phyloP scores from a whole-genome alignment of 306 rosid species.

The Casuarina cunninghamiana region DNA sequence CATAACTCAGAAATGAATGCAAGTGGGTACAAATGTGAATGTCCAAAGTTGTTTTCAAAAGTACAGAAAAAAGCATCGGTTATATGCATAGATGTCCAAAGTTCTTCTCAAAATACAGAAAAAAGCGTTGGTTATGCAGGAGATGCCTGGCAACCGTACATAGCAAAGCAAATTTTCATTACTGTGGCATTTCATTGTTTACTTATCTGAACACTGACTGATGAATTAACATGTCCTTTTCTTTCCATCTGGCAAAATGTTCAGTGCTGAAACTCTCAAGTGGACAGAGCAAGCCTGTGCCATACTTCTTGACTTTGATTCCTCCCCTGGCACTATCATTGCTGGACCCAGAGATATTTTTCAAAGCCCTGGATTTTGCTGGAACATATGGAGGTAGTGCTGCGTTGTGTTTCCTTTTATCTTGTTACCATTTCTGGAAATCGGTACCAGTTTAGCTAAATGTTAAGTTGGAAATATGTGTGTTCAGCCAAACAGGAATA shows the following conservation, averaged over 20 bases:
- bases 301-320: slow-evolving; percentile 52
- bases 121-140: not conserved
- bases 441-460: not conserved
- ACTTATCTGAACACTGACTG: not conserved
- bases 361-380: slow-evolving; percentile 72
- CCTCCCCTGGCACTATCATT: slow-evolving; percentile 65
- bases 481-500: not conserved
- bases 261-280: slow-evolving; percentile 66
- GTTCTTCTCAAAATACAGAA: not conserved
- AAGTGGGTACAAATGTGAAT: not conserved
- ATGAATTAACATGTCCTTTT: not conserved
- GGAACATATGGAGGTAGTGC: slow-evolving; percentile 76
- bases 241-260: slow-evolving; percentile 17
- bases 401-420: not conserved
- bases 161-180: not conserved
- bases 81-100: not conserved
- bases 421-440: not conserved
- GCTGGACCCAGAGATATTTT: slow-evolving; percentile 70
- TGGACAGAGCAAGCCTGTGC: slow-evolving; percentile 56
- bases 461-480: not conserved
- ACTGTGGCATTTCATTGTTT: not conserved
- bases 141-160: not conserved
- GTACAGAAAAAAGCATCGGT: not conserved
- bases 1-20: not conserved
- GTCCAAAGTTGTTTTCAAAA: not conserved